Percentiles rank a stretch among this genome's conserved stretches.
Conservation (phyloP, 2,329 filamentous ascomycete genomes). For the Neonectria neomacrospora region DNA sequence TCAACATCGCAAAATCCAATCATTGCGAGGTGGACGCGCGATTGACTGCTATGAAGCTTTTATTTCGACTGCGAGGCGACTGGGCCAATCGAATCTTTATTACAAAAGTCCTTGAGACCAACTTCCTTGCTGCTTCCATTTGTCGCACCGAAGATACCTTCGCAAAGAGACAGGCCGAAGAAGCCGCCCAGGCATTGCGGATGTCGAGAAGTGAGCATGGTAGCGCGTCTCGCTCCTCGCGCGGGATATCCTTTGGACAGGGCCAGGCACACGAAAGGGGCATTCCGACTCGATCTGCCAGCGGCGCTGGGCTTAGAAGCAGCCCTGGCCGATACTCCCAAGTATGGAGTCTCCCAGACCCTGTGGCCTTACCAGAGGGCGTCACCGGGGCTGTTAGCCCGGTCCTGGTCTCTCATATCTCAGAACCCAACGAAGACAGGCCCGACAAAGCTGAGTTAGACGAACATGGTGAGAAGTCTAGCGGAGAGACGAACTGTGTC, state of each 20-base stretch:
- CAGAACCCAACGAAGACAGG: slow-evolving; percentile 34
- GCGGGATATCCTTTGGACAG: slow-evolving; percentile 66
- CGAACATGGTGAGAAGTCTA: slow-evolving; percentile 29
- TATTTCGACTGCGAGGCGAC: slow-evolving; percentile 87
- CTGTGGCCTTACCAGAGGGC: slow-evolving; percentile 63
- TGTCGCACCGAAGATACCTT: slow-evolving; percentile 70
- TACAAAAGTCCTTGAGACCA: slow-evolving; percentile 75
- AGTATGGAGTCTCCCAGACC: slow-evolving; percentile 69
- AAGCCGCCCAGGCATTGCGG: slow-evolving; percentile 59
- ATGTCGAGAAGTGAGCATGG: slow-evolving; percentile 58
- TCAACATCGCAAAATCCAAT: slow-evolving; percentile 70
- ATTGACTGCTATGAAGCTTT: slow-evolving; percentile 77
- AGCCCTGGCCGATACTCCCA: slow-evolving; percentile 56
- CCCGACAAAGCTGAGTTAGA: slow-evolving; percentile 24
- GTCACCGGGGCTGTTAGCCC: slow-evolving; percentile 60
- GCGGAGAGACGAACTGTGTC: slow-evolving; percentile 36
- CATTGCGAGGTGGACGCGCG: slow-evolving; percentile 75
- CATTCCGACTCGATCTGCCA: slow-evolving; percentile 55
- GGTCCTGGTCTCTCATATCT: slow-evolving; percentile 59
- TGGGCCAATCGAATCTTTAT: slow-evolving; percentile 81
- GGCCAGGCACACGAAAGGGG: slow-evolving; percentile 57
- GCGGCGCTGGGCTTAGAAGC: slow-evolving; percentile 52
- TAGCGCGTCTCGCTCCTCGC: slow-evolving; percentile 52
- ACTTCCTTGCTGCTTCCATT: slow-evolving; percentile 76
- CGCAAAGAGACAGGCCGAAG: slow-evolving; percentile 62